Evolutionary conservation across 345 rosid species (phyloP).

Genomic region (Streptanthus diversifolius): DNA sequence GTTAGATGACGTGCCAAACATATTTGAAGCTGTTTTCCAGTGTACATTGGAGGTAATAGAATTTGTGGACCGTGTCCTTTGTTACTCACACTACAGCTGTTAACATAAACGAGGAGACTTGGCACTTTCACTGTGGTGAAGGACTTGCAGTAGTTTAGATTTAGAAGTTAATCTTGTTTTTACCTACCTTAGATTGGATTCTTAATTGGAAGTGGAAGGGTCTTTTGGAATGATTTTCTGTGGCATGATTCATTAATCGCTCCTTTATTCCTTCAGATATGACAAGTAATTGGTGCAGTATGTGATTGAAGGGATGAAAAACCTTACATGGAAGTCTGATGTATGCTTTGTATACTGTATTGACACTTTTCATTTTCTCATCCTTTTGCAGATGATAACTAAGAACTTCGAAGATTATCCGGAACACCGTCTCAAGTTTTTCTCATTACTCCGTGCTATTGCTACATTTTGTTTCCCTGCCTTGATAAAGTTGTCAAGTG

Average conservation of each 20-base stretch:
- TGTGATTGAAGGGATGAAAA: background rate
- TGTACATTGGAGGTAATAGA: conserved; percentile 87
- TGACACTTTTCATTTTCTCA: background rate
- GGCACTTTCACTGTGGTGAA: background rate
- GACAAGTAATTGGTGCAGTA: background rate
- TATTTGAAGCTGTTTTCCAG: conserved; percentile 98
- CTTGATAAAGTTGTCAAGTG: conserved; percentile 81
- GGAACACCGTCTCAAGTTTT: conserved; percentile 97
- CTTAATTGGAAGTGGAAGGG: background rate
- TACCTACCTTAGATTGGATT: background rate
- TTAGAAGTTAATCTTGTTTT: conserved; percentile 4
- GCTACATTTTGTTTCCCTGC: conserved; percentile 94
- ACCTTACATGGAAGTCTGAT: background rate
- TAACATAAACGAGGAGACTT: background rate
- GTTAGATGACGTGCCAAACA: conserved; percentile 95
- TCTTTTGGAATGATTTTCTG: background rate
- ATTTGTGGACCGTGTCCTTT: background rate
- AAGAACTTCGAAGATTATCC: conserved; percentile 98
- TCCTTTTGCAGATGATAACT: conserved; percentile 82
- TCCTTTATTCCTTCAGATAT: background rate
- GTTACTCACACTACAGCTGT: background rate
- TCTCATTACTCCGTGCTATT: conserved; percentile 95
- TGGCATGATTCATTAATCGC: background rate
- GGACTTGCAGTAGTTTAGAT: background rate
- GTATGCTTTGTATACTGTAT: background rate